Base-by-base conservation (phyloP, 2,329 filamentous ascomycete species). In the Monosporascus sp. region DNA sequence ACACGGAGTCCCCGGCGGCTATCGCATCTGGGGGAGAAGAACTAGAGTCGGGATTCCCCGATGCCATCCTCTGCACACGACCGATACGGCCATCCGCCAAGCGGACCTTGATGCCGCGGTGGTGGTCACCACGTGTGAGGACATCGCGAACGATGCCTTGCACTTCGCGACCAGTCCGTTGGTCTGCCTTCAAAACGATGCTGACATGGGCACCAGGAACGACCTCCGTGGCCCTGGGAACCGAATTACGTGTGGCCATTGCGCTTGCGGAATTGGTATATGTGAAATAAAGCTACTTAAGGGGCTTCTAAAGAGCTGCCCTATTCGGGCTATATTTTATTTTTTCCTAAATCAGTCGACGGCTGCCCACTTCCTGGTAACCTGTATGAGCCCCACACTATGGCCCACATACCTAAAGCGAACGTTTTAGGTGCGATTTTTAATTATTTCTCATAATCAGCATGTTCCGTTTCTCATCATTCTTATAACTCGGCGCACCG, bases 31-130 rank as follows among this genome's bases (percentile, higher is more conserved):
- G 47, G 9, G 45, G 41, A 51, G 56, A 50, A 48, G 50, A 54
- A 35, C 53, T 35, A 38, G 48, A 51, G 26, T 37, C 51, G 14
- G 48, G 14, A 31, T 24, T 17, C 37, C 20, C 28, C 51, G 17
- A 54, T 2, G 70, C 74, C 68, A 89, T 77, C 45, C 77, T 74
- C 69, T 92, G 89, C 28, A 93, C 89, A 17, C 89, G 74, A 2
- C 89, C 89, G 3, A 93, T 81, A 26, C 86, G 78, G 1, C 88
- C 88, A 66, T 89, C 87, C 1, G 74, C 72, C 6, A 93, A 74
- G 2, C 88, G 81, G 24, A 92, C 88, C 69, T 92, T 93, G 72
- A 92, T 89, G 37, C 89, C 89, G 9, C 87, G 79, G 3, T 87
- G 87, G 63, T 93, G 89, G 60, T 92, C 82, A 26, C 87, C 87